Percentiles rank a stretch among this genome's conserved stretches.
These are phyloP conservation scores for Suillus sp. DNA, from an alignment of 768 basidiomycete genomes.

Conservation along the genomic window DNA sequence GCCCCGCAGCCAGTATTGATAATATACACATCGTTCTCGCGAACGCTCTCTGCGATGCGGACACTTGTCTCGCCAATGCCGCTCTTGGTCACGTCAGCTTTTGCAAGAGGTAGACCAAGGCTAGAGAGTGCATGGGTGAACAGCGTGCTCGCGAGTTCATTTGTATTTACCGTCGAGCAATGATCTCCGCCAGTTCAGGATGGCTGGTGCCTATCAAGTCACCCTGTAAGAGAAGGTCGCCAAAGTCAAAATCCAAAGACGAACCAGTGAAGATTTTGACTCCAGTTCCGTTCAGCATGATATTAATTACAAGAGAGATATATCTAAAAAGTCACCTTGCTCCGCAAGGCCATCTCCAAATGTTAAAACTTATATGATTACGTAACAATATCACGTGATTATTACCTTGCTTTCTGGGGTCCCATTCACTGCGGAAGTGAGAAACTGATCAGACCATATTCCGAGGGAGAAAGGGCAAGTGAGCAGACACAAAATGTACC, in stretches of 20 bases:
- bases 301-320: slow-evolving; percentile 19
- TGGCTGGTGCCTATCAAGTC: slow-evolving; percentile 80
- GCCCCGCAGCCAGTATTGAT: slow-evolving; percentile 89
- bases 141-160: slow-evolving; percentile 15
- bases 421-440: too few relatives aligned
- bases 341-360: too few relatives aligned
- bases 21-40: slow-evolving; percentile 98
- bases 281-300: slow-evolving; percentile 57
- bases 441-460: too few relatives aligned
- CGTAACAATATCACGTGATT: too few relatives aligned
- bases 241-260: slow-evolving; percentile 21
- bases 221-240: not conserved
- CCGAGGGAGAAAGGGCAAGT: too few relatives aligned
- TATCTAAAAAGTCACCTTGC: not conserved
- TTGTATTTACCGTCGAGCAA: slow-evolving; percentile 77
- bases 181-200: slow-evolving; percentile 91
- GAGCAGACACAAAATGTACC: too few relatives aligned
- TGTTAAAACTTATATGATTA: too few relatives aligned
- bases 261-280: slow-evolving; percentile 62
- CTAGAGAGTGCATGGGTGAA: slow-evolving; percentile 43
- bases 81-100: slow-evolving; percentile 84
- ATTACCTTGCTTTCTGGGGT: too few relatives aligned
- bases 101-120: slow-evolving; percentile 86
- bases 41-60: slow-evolving; percentile 91
- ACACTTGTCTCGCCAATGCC: slow-evolving; percentile 92